Conservation (phyloP, 495 filamentous ascomycete genomes). For the Elaphomyces granulatus region DNA sequence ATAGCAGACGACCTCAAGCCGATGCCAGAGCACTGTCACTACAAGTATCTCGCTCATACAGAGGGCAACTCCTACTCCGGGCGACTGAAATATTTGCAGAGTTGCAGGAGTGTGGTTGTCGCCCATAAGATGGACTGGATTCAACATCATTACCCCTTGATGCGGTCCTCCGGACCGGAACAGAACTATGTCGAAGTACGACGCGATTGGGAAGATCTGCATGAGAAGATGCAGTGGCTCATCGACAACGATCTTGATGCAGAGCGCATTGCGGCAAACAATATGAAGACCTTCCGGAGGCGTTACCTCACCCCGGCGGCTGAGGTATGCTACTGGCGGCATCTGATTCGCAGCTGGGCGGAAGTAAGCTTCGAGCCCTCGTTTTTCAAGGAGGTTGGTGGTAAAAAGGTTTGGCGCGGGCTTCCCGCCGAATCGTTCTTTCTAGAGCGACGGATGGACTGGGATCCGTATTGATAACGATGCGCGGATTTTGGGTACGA, state of each 20-base stretch:
- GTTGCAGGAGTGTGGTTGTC: conserved; percentile 44
- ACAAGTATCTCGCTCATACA: conserved; percentile 43
- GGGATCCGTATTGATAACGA: conserved; percentile 10
- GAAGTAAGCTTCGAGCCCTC: conserved; percentile 28
- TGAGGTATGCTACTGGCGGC: conserved; percentile 46
- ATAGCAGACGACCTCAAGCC: conserved; percentile 25
- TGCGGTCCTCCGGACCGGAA: conserved; percentile 32
- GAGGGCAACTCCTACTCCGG: conserved; percentile 45
- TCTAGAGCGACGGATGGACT: conserved; percentile 7
- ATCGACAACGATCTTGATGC: conserved; percentile 35
- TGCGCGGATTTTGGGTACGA: too few species aligned
- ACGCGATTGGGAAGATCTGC: conserved; percentile 39
- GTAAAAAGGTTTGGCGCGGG: conserved; percentile 11
- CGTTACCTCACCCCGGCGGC: conserved; percentile 47
- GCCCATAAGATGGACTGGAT: conserved; percentile 27
- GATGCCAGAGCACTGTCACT: conserved; percentile 46
- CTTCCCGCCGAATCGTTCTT: conserved; percentile 11
- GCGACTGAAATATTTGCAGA: conserved; percentile 43
- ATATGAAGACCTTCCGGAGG: conserved; percentile 38
- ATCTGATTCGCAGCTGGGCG: conserved; percentile 35
- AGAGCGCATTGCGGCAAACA: conserved; percentile 41
- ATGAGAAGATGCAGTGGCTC: conserved; percentile 36
- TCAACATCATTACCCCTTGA: conserved; percentile 27
- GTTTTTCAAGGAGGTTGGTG: conserved; percentile 11
- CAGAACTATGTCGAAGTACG: conserved; percentile 47